Evolutionary conservation across 192 early-diverging fungal genomes (phyloP).

Genomic region (Gaertneriomyces sp.): DNA sequence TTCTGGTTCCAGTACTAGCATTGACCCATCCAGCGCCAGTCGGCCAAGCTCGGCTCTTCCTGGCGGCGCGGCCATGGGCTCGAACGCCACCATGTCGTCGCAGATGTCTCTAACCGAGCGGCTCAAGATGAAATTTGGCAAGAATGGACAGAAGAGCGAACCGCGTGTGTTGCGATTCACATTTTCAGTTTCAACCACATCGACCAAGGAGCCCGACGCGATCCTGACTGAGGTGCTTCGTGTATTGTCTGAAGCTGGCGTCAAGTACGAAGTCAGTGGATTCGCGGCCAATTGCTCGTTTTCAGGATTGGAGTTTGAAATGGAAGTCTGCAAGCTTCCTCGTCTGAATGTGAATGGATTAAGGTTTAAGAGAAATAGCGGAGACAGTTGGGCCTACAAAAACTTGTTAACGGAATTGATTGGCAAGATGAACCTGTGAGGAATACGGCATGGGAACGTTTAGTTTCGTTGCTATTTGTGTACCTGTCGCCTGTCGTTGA

Average conservation of each 20-base stretch:
- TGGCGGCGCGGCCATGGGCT: not conserved
- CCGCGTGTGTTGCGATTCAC: slow-evolving; percentile 56
- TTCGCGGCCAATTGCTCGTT: slow-evolving; percentile 36
- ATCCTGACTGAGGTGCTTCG: slow-evolving; percentile 47
- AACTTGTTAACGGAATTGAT: slow-evolving; percentile 52
- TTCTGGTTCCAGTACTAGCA: not conserved
- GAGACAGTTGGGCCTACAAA: slow-evolving; percentile 59
- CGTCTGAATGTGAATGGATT: slow-evolving; percentile 49
- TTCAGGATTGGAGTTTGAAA: slow-evolving; percentile 55
- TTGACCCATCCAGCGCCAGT: not conserved
- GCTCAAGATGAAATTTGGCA: slow-evolving; percentile 33
- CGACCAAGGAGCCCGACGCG: slow-evolving; percentile 52
- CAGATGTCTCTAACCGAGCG: slow-evolving; percentile 33
- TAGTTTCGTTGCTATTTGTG: too few species aligned
- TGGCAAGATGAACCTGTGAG: slow-evolving; percentile 49
- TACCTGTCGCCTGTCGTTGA: too few species aligned
- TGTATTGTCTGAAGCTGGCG: slow-evolving; percentile 36
- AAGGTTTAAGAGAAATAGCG: slow-evolving; percentile 53
- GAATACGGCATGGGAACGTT: not conserved
- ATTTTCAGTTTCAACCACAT: slow-evolving; percentile 53
- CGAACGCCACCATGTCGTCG: slow-evolving; percentile 13
- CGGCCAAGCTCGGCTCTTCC: slow-evolving; percentile 13
- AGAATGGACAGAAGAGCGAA: slow-evolving; percentile 27
- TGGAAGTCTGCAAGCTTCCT: slow-evolving; percentile 61
- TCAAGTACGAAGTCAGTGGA: slow-evolving; percentile 28